phyloP scores from a whole-genome alignment of 345 rosid species.

The Eucalyptus marginata region DNA sequence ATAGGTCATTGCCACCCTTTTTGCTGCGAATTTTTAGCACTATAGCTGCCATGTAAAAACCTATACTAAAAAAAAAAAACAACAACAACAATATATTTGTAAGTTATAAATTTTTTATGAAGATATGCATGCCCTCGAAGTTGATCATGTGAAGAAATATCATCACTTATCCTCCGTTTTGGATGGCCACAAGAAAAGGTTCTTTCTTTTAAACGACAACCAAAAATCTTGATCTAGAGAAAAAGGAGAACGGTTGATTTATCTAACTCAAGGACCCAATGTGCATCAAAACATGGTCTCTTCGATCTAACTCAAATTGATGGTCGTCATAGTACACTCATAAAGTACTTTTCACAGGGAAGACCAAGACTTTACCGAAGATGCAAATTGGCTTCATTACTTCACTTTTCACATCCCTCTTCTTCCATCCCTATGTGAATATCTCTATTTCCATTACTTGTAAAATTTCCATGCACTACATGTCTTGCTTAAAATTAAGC shows the following conservation, averaged over 20 bases:
- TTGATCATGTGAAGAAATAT: neutral
- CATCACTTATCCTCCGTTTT: neutral
- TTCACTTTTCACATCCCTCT: neutral
- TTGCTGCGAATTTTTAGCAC: too few species aligned
- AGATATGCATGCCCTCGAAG: neutral
- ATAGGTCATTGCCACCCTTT: too few species aligned
- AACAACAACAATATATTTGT: neutral
- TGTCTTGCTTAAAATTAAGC: neutral
- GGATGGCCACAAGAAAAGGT: neutral
- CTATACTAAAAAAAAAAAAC: too few species aligned
- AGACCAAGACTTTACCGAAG: neutral
- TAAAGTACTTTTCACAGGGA: neutral
- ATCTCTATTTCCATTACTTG: neutral
- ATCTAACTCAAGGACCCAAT: neutral
- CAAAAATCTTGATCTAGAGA: neutral
- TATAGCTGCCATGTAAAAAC: too few species aligned
- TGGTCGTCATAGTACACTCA: neutral
- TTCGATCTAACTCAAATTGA: neutral
- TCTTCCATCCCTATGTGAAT: neutral
- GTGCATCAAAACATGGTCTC: neutral
- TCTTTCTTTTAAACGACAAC: accelerated
- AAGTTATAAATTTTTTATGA: neutral
- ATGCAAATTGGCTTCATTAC: neutral
- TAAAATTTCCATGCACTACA: neutral
- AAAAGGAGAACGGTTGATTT: neutral